Conservation (phyloP, 176 grass and related monocot genomes). For the Zoysia pacifica region DNA sequence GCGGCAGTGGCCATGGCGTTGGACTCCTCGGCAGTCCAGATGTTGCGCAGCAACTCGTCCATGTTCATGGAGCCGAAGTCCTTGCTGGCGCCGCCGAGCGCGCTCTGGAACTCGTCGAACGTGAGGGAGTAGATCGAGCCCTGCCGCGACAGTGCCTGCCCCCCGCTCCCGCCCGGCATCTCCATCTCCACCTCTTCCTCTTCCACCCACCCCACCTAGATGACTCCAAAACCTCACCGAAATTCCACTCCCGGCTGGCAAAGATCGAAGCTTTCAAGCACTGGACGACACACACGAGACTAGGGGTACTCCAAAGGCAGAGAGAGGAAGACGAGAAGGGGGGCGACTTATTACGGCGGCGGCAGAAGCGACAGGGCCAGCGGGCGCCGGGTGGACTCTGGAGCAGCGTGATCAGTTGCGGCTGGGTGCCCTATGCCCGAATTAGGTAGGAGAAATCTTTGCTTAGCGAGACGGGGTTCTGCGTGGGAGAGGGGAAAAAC, state of each 20-base stretch:
- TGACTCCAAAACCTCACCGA: background rate
- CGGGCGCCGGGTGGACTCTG: background rate
- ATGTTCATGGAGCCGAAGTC: constrained; percentile 97
- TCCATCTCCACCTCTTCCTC: constrained; percentile 44
- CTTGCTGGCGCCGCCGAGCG: constrained; percentile 66
- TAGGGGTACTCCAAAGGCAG: background rate
- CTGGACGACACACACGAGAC: background rate
- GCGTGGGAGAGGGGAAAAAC: background rate
- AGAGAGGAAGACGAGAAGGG: background rate
- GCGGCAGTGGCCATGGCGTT: constrained; percentile 46
- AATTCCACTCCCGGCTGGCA: background rate
- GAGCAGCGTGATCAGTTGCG: constrained; percentile 39
- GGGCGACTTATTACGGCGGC: constrained; percentile 27
- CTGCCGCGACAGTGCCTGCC: constrained; percentile 57
- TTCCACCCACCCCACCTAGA: background rate
- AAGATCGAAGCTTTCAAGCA: background rate
- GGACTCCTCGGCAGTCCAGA: constrained; percentile 91
- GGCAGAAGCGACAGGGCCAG: background rate
- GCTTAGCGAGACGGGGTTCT: background rate
- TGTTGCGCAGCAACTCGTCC: constrained; percentile 89
- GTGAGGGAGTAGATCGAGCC: constrained; percentile 86
- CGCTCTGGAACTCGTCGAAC: constrained; percentile 83
- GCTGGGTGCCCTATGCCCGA: constrained; percentile 27
- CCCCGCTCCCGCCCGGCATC: constrained; percentile 48
- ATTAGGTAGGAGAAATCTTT: constrained; percentile 50